These are phyloP conservation scores for Pseudoturritis turrita DNA, from an alignment of 345 rosid genomes.

Conservation along the genomic window DNA sequence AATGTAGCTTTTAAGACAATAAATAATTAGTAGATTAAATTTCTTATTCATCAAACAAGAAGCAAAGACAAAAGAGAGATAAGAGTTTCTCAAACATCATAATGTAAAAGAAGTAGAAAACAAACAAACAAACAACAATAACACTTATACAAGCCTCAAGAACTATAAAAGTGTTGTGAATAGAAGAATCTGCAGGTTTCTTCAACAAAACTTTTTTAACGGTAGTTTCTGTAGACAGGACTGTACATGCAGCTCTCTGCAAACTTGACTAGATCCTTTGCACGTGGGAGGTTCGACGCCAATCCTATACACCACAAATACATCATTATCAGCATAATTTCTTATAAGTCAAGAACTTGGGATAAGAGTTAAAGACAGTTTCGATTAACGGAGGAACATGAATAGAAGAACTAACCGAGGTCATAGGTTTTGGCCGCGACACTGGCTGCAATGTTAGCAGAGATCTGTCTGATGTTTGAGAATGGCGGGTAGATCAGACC, in stretches of 20 bases:
- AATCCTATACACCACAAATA: conserved; percentile 47
- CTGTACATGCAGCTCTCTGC: conserved; percentile 98
- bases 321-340: neutral
- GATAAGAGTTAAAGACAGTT: neutral
- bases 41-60: conserved; percentile 10
- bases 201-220: conserved; percentile 40
- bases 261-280: conserved; percentile 64
- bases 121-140: conserved; percentile 16
- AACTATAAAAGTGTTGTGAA: neutral
- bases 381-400: neutral
- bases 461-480: conserved; percentile 79
- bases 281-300: conserved; percentile 87
- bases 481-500: conserved; percentile 94
- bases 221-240: conserved; percentile 72
- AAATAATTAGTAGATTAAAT: neutral
- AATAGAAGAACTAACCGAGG: conserved; percentile 55
- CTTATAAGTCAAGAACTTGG: neutral
- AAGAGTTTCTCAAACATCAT: neutral
- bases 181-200: conserved; percentile 9
- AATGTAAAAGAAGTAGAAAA: neutral
- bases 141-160: conserved; percentile 16
- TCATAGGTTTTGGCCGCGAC: conserved; percentile 94
- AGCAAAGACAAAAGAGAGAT: neutral
- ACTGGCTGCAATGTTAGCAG: conserved; percentile 80
- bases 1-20: neutral